These are phyloP conservation scores for Tricholoma hemisulphureum DNA, from an alignment of 768 basidiomycete species.

Conservation along the genomic window DNA sequence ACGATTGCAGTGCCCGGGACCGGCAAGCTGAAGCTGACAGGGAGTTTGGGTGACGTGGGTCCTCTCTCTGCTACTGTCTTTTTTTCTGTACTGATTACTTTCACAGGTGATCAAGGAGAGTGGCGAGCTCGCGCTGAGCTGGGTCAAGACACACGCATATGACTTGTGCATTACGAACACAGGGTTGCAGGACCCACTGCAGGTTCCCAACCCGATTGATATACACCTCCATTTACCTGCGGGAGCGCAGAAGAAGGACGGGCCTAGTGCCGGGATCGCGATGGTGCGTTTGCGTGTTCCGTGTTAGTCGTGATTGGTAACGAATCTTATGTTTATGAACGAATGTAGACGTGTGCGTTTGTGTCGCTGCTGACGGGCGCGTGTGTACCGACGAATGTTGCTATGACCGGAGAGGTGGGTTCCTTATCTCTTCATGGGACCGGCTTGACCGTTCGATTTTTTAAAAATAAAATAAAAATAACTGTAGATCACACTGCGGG, in stretches of 20 bases:
- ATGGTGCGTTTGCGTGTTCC: constrained; percentile 56
- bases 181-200: constrained; percentile 70
- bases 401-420: constrained; percentile 87
- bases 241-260: constrained; percentile 92
- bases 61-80: not conserved
- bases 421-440: not conserved
- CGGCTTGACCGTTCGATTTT: too few relatives aligned
- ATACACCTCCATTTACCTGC: constrained; percentile 87
- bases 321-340: constrained; percentile 1
- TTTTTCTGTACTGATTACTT: not conserved
- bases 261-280: constrained; percentile 86
- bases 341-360: constrained; percentile 69
- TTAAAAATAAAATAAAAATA: too few relatives aligned
- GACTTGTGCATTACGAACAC: constrained; percentile 73
- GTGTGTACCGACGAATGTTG: constrained; percentile 67
- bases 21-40: constrained; percentile 75
- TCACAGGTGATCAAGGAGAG: constrained; percentile 84
- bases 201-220: constrained; percentile 70
- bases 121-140: constrained; percentile 85
- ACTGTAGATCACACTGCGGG: constrained; percentile 72
- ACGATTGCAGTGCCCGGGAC: constrained; percentile 74
- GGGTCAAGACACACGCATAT: constrained; percentile 87
- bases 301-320: not conserved
- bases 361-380: constrained; percentile 81
- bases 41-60: constrained; percentile 75